Evolutionary conservation across 2,329 filamentous ascomycete species (phyloP).

Genomic region (Sclerotinia glacialis): DNA sequence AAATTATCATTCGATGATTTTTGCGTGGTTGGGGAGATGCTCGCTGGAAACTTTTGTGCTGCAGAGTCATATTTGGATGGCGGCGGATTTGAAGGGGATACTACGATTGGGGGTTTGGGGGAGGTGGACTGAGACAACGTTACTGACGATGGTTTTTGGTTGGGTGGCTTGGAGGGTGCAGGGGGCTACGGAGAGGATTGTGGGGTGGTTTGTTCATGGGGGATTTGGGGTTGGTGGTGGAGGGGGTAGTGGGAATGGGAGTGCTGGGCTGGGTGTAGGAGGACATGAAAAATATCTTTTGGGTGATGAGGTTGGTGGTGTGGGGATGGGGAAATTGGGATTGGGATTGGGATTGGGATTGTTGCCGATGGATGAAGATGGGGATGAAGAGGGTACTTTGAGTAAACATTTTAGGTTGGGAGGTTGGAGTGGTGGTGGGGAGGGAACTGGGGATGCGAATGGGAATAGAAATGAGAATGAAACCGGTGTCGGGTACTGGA

Average conservation of each 20-base stretch:
- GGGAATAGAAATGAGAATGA: background rate
- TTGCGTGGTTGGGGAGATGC: slow-evolving; percentile 54
- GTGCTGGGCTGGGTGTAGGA: slow-evolving; percentile 24
- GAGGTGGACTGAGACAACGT: slow-evolving; percentile 41
- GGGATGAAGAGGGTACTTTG: slow-evolving; percentile 18
- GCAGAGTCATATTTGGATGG: slow-evolving; percentile 61
- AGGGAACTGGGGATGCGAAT: background rate
- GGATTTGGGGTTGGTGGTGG: background rate
- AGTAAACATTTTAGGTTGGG: slow-evolving; percentile 27
- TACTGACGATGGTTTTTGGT: slow-evolving; percentile 46
- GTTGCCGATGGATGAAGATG: slow-evolving; percentile 20
- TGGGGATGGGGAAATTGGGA: background rate
- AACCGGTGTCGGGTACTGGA: background rate
- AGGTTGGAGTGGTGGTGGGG: slow-evolving; percentile 22
- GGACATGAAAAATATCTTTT: background rate
- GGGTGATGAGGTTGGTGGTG: background rate
- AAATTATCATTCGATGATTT: slow-evolving; percentile 46
- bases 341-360: slow-evolving; percentile 21
- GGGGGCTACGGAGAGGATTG: slow-evolving; percentile 42
- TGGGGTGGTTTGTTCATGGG: slow-evolving; percentile 41
- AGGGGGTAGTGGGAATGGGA: slow-evolving; percentile 41
- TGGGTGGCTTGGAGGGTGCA: slow-evolving; percentile 44
- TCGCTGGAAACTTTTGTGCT: slow-evolving; percentile 60
- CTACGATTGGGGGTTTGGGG: slow-evolving; percentile 42
- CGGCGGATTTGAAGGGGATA: slow-evolving; percentile 54